Percentiles rank a stretch among this genome's conserved stretches.
Evolutionary conservation across 2,329 filamentous ascomycete genomes (phyloP).

Genomic region (Daldinia eschscholtzii): DNA sequence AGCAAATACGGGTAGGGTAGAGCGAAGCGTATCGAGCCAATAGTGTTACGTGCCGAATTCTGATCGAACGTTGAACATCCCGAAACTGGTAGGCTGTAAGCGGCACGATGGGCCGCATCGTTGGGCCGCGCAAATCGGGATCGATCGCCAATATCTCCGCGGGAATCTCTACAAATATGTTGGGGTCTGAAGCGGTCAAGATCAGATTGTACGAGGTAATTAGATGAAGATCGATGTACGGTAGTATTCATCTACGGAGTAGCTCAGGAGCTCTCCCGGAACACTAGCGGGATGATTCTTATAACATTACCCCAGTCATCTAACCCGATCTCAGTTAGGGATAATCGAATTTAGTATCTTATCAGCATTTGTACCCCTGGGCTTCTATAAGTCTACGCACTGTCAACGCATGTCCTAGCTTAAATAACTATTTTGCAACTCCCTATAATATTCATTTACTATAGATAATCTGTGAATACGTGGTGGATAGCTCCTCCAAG

Average conservation of each 20-base stretch:
- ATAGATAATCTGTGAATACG: not conserved
- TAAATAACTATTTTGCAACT: not conserved
- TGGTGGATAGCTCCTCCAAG: not conserved
- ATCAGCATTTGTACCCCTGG: not conserved
- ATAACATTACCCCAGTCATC: not conserved
- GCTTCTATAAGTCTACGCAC: not conserved
- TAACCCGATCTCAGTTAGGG: not conserved
- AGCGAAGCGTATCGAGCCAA: not conserved
- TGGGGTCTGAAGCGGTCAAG: conserved; percentile 6
- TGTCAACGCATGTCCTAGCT: not conserved
- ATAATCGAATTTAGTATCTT: not conserved
- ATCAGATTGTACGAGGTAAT: not conserved
- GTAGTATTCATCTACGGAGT: no score
- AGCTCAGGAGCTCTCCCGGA: not conserved
- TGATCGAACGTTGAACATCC: not conserved
- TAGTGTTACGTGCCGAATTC: not conserved
- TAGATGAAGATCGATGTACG: not conserved
- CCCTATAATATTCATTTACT: not conserved
- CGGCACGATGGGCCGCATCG: not conserved
- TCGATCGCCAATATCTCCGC: conserved; percentile 16
- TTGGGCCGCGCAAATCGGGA: conserved; percentile 8
- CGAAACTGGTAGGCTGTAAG: not conserved
- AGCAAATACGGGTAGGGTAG: not conserved
- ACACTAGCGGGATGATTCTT: not conserved
- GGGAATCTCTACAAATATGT: conserved; percentile 7